Evolutionary conservation across 192 early-diverging fungal genomes (phyloP).

Genomic region (Funneliformis mosseae): DNA sequence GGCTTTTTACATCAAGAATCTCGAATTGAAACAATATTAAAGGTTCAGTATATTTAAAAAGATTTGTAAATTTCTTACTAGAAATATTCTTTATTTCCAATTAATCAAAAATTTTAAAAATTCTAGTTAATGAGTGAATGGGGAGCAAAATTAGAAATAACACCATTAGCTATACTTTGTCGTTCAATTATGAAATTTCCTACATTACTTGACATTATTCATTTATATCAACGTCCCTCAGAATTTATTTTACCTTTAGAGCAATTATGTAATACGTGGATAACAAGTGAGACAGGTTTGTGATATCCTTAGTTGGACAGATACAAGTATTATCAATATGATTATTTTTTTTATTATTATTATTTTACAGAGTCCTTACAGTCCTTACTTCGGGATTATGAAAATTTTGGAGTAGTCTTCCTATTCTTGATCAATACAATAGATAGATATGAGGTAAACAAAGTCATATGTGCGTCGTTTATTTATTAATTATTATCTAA

Average conservation of each 20-base stretch:
- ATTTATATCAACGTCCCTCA: constrained; percentile 27
- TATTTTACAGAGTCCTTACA: constrained; percentile 6
- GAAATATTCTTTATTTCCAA: neutral
- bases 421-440: constrained; percentile 10
- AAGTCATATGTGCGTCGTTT: neutral
- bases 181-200: neutral
- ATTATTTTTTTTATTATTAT: constrained; percentile 5
- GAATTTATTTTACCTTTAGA: constrained; percentile 14
- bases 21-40: constrained; percentile 25
- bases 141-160: neutral
- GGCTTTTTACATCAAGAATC: constrained; percentile 28
- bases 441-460: constrained; percentile 29
- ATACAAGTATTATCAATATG: too few relatives aligned
- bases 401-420: constrained; percentile 27
- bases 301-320: too few relatives aligned
- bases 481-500: neutral
- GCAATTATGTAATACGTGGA: constrained; percentile 27
- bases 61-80: neutral
- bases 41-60: neutral
- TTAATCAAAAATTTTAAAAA: too few relatives aligned
- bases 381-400: constrained; percentile 14
- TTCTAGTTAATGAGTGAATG: constrained; percentile 17
- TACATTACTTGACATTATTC: constrained; percentile 25
- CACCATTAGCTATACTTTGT: constrained; percentile 27
- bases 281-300: neutral